These are phyloP conservation scores for Boletus reticulatus DNA, from an alignment of 768 basidiomycete genomes.

Conservation along the genomic window DNA sequence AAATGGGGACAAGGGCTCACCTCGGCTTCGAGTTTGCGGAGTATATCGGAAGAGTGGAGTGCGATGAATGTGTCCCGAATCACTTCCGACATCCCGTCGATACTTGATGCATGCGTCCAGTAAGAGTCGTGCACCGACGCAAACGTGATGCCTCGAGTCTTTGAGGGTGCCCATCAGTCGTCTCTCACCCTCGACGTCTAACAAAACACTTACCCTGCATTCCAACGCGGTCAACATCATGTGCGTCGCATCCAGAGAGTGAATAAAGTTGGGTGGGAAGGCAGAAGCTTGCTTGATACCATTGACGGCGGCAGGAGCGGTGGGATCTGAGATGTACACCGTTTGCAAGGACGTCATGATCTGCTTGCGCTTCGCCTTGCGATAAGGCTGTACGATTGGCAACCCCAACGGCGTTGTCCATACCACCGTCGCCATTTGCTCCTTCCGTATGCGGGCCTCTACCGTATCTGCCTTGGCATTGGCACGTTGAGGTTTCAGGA, in stretches of 20 bases:
- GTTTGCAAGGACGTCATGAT: conserved; percentile 82
- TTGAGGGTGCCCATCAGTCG: conserved; percentile 6
- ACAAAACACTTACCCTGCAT: conserved; percentile 58
- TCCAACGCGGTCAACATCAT: conserved; percentile 97
- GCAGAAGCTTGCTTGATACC: conserved; percentile 88
- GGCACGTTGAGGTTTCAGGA: conserved; percentile 23
- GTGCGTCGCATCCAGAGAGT: conserved; percentile 96
- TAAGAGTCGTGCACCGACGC: conserved; percentile 99
- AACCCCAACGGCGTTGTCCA: conserved; percentile 97
- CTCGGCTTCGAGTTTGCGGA: conserved; percentile 70
- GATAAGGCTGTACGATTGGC: conserved; percentile 95
- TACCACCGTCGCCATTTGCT: conserved; percentile 93
- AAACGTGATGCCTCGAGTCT: conserved; percentile 78
- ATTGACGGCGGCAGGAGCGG: conserved; percentile 75
- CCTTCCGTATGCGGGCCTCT: conserved; percentile 57
- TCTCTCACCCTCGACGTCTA: not conserved
- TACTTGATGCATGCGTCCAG: conserved; percentile 91
- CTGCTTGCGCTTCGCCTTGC: conserved; percentile 79
- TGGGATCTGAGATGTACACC: conserved; percentile 88
- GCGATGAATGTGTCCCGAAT: conserved; percentile 94
- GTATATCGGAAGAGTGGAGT: conserved; percentile 85
- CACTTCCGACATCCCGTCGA: conserved; percentile 81
- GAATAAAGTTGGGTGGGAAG: conserved; percentile 99
- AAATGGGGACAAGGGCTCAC: conserved; percentile 37
- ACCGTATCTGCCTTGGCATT: conserved; percentile 20